Evolutionary conservation across 352 stramenopile species (phyloP), one percentile per base, ranked within the genome.

Genomic region (Phytophthora vignae): DNA sequence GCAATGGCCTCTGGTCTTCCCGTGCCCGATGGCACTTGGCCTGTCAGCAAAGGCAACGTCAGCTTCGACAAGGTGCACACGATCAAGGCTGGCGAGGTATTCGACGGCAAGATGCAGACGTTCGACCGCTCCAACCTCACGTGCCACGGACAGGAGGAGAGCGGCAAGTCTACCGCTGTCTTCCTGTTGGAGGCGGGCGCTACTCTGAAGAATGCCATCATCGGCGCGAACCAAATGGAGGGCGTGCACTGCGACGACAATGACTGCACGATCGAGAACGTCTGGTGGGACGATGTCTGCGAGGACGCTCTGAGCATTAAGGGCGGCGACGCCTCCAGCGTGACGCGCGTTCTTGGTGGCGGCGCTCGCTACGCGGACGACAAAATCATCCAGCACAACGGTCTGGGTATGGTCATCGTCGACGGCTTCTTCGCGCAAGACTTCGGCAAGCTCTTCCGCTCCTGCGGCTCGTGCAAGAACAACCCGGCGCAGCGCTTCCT

Each of bases 201-300:
- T 3, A 88, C 77, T 8, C 76, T 90, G 22, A 81, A 82, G 62
- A 88, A 90, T 55, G 82, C 69, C n/a, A 90, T 90, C 71, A 86
- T 90, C 33, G 82, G 82, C 46, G 64, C 57, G 60, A 78, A 85
- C 73, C 78, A 88, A 68, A 70, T 74, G 61, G 79, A 69, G 56
- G 67, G 67, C 14, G 63, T 76, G 3, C 69, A 76, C 59, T 76
- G 69, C 14, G 69, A 76, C 31, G n/a, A 59, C 2, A 60, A 71
- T n/a, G 55, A 70, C 55, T 77, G 70, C 49, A 73, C 46, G 9
- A 67, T 77, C 25, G 29, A 68, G 5, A 76, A 76, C 46, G 69
- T 76, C 2, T 76, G 63, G 69, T 76, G 69, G 69, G 69, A 76
- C 14, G 69, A 76, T 19, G 69, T 76, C 14, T 76, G 69, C 38